Conservation (phyloP, 805 yeast genomes). For the Teunomyces funiuensis region DNA sequence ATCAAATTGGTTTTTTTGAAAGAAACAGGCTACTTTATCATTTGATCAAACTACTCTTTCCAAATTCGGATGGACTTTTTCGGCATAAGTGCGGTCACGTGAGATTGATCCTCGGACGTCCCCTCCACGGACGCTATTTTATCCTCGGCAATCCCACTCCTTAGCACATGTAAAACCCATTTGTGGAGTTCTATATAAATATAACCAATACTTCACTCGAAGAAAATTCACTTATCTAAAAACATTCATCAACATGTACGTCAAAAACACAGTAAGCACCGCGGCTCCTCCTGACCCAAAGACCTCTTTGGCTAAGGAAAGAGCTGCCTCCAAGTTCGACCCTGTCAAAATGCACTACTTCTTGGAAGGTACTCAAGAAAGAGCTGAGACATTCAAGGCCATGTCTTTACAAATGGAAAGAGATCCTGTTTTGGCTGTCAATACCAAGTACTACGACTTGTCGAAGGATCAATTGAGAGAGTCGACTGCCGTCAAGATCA, state of each 20-base stretch:
- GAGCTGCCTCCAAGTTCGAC: slow-evolving; percentile 42
- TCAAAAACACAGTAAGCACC: slow-evolving; percentile 11
- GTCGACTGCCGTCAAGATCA: slow-evolving; percentile 59
- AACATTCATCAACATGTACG: slow-evolving; percentile 6
- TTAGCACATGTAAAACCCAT: slow-evolving; percentile 9
- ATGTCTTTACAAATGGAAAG: slow-evolving; percentile 60
- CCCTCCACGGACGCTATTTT: slow-evolving; percentile 2
- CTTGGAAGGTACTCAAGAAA: slow-evolving; percentile 52
- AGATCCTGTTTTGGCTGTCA: slow-evolving; percentile 63
- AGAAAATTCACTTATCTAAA: not conserved
- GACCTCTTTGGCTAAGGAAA: slow-evolving; percentile 40
- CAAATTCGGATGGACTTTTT: not conserved
- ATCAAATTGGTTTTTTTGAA: too few species aligned
- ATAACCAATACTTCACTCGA: slow-evolving; percentile 4
- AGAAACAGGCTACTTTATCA: too few species aligned
- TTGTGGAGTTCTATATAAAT: slow-evolving; percentile 7
- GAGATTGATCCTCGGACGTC: slow-evolving; percentile 8
- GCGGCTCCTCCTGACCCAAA: slow-evolving; percentile 30
- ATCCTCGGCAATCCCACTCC: slow-evolving; percentile 1
- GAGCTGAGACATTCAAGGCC: slow-evolving; percentile 46
- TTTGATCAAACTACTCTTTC: too few species aligned
- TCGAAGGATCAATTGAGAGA: slow-evolving; percentile 59
- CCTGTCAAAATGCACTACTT: slow-evolving; percentile 47
- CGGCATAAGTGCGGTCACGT: not conserved
- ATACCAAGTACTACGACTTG: slow-evolving; percentile 56